phyloP scores from a whole-genome alignment of 1,284 basidiomycete species.

The Ustilago hordei region DNA sequence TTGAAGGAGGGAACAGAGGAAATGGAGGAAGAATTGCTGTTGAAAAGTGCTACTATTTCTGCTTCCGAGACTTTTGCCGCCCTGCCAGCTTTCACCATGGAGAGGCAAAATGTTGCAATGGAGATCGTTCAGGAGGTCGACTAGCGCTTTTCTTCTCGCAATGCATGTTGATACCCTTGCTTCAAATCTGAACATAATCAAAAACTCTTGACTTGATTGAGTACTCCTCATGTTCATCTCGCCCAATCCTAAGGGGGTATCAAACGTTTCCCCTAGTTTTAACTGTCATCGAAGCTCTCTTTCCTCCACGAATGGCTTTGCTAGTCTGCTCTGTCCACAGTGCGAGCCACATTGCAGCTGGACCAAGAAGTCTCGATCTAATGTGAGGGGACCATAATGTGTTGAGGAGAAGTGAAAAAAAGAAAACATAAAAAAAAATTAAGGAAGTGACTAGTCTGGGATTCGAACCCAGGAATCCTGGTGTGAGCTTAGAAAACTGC shows the following conservation, averaged over 20 bases:
- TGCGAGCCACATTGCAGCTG: no score
- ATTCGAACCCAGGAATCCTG: constrained; percentile 59
- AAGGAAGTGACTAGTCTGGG: constrained; percentile 45
- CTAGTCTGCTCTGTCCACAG: no score
- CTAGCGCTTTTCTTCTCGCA: neutral
- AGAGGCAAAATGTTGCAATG: neutral
- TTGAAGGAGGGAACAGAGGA: constrained; percentile 26
- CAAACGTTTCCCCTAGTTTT: no score
- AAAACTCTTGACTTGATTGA: no score
- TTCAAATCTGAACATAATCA: no score
- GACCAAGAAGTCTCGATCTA: no score
- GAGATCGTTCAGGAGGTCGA: neutral
- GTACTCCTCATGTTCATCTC: no score
- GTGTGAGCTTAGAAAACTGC: constrained; percentile 9
- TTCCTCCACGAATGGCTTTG: no score
- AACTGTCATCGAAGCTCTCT: no score
- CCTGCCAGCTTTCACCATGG: neutral
- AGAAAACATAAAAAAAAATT: constrained; percentile 12
- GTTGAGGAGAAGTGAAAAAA: constrained; percentile 9
- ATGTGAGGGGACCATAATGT: no score
- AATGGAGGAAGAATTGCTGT: constrained; percentile 37
- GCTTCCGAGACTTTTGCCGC: constrained; percentile 39
- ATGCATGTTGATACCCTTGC: no score
- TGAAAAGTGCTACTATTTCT: constrained; percentile 17
- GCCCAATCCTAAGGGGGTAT: no score